Evolutionary conservation across 139 green algal species (phyloP), one percentile per base, ranked within the genome.

Genomic region (Trebouxia sp.): DNA sequence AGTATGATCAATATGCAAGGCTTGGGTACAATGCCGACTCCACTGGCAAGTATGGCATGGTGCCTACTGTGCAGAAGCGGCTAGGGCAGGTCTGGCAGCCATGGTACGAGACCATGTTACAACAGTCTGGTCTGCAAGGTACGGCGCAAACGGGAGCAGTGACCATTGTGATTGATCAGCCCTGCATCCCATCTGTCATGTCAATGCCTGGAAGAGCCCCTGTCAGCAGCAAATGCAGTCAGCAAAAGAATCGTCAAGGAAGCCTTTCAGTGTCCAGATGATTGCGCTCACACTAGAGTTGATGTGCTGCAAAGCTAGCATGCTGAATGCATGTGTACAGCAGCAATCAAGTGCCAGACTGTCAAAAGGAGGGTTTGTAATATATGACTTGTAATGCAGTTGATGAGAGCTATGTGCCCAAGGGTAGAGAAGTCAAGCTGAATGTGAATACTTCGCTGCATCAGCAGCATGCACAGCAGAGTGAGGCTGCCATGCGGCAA

Each of bases 31-130:
- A 51, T 56, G 41, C 24, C 3, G 69, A 53, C 15, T 22, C 24
- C 26, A 20, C n/a, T n/a, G 37, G 41, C 39, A 39, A 56, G 1
- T 39, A 56, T 56, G 69, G 69, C 11, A 77, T 77, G 69, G 39
- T 26, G 1, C 39, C 38, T 0, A 37, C 6, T 6, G 69, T 56
- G 24, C 28, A 32, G 9, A 53, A 56, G 41, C 42, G 69, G 41
- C 39, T 55, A 53, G 69, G 69, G 69, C 69, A 77, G 69, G 4
- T 77, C 24, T 77, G 69, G 69, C 69, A 77, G 69, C 69, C 39
- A 39, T 55, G 69, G 69, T 77, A 77, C 24, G 37, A 51, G 38
- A 41, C 11, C 41, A 51, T 77, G 69, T 38, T 77, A 26, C 37
- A 77, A 10, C 69, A 77, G 39, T 39, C 69, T 14, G 69, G 69